Conservation (phyloP, 352 stramenopile species). For the Elongisporangium prolatum region DNA sequence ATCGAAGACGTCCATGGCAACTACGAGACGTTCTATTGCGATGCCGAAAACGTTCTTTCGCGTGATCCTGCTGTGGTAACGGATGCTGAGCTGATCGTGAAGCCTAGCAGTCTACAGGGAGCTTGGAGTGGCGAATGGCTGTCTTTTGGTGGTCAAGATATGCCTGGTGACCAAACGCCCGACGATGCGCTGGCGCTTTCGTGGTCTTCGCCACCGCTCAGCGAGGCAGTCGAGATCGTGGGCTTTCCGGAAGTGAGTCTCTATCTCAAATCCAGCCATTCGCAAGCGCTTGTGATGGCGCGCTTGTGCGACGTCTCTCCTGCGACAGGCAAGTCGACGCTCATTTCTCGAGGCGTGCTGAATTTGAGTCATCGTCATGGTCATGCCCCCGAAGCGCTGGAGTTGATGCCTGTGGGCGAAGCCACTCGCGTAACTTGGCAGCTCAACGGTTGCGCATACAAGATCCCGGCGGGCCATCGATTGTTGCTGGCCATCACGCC, state of each 20-base stretch:
- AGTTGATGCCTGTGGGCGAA: slow-evolving; percentile 27
- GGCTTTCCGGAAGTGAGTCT: slow-evolving; percentile 34
- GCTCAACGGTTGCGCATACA: slow-evolving; percentile 45
- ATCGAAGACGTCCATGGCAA: slow-evolving; percentile 24
- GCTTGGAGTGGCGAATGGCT: slow-evolving; percentile 50
- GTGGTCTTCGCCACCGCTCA: slow-evolving; percentile 19
- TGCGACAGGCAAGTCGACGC: slow-evolving; percentile 24
- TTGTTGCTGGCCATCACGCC: slow-evolving; percentile 32
- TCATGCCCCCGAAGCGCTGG: slow-evolving; percentile 22
- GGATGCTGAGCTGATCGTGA: slow-evolving; percentile 13
- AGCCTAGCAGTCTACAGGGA: slow-evolving; percentile 28
- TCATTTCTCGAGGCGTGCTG: slow-evolving; percentile 37
- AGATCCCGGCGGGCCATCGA: slow-evolving; percentile 20
- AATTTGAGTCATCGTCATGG: slow-evolving; percentile 40
- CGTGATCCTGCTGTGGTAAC: slow-evolving; percentile 1
- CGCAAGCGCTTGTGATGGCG: slow-evolving; percentile 31
- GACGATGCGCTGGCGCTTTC: slow-evolving; percentile 31
- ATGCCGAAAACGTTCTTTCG: slow-evolving; percentile 6
- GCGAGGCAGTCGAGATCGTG: slow-evolving; percentile 25
- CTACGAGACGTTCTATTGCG: slow-evolving; percentile 28
- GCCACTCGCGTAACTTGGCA: slow-evolving; percentile 20
- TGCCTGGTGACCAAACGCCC: slow-evolving; percentile 33
- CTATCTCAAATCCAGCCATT: slow-evolving; percentile 26
- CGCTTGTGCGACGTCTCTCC: slow-evolving; percentile 40
- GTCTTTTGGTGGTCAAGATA: slow-evolving; percentile 42